Percentiles rank a stretch among this genome's conserved stretches.
phyloP scores from a whole-genome alignment of 129 eudicot genomes.

The Tagetes patula region DNA sequence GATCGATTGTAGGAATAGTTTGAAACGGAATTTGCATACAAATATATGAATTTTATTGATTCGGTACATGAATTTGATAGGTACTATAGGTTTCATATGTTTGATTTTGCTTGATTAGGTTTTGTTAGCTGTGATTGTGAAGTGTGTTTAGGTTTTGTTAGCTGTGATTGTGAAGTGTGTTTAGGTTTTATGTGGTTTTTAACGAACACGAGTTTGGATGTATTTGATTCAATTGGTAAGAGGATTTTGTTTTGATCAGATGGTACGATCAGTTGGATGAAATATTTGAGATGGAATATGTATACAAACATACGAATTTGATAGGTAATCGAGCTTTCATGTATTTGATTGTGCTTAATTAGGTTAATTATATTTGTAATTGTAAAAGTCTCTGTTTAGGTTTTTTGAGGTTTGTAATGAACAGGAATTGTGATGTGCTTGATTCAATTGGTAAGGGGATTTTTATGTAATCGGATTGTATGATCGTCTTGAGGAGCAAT shows the following conservation, averaged over 20 bases:
- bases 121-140: neutral
- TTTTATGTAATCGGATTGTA: neutral
- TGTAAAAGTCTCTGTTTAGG: neutral
- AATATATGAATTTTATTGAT: no score
- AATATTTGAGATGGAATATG: neutral
- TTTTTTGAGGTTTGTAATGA: neutral
- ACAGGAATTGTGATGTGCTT: neutral
- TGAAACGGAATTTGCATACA: neutral
- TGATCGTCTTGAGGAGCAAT: neutral
- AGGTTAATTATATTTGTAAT: neutral
- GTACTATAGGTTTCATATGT: neutral
- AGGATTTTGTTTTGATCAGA: neutral
- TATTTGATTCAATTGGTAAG: neutral
- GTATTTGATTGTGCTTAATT: neutral
- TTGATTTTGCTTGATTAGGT: neutral
- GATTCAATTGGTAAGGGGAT: neutral
- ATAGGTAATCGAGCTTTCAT: neutral
- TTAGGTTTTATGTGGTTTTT: neutral
- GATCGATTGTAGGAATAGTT: no score
- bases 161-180: neutral
- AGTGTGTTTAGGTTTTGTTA: neutral
- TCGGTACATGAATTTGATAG: neutral
- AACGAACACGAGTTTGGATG: neutral
- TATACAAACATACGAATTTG: neutral
- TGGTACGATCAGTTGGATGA: neutral